These are phyloP conservation scores for Collariella sp. DNA, from an alignment of 495 filamentous ascomycete genomes.

Conservation along the genomic window DNA sequence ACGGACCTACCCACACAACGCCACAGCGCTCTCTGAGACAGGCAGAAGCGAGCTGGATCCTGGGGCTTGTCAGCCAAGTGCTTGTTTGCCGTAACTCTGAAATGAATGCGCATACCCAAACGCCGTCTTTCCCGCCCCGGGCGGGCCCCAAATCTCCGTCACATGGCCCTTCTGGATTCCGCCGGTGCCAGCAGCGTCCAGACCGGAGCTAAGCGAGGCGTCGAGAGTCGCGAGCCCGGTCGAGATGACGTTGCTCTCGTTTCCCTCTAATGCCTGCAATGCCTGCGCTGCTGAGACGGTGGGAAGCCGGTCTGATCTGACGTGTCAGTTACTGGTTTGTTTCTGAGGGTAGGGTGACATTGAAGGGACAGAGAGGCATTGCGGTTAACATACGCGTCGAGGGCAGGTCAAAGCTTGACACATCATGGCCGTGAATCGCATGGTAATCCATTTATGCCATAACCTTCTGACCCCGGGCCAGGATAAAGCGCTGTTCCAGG, in stretches of 20 bases:
- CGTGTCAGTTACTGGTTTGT: background rate
- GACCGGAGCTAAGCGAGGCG: conserved; percentile 18
- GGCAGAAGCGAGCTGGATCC: conserved; percentile 59
- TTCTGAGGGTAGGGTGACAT: background rate
- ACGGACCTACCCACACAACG: conserved; percentile 83
- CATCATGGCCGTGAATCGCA: conserved; percentile 38
- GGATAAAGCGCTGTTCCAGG: background rate
- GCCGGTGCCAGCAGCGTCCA: conserved; percentile 19
- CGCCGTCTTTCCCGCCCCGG: conserved; percentile 78
- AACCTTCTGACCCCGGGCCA: background rate
- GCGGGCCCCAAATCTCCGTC: conserved; percentile 84
- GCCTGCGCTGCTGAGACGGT: conserved; percentile 84
- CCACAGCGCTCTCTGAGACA: conserved; percentile 51
- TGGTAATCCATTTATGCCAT: conserved; percentile 33
- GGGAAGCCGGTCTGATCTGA: conserved; percentile 60
- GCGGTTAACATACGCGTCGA: conserved; percentile 11
- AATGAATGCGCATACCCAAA: conserved; percentile 50
- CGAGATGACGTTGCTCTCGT: conserved; percentile 44
- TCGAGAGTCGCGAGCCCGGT: conserved; percentile 63
- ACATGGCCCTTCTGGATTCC: conserved; percentile 70
- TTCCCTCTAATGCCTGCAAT: conserved; percentile 50
- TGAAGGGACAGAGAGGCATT: background rate
- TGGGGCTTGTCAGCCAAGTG: conserved; percentile 24
- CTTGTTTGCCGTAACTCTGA: background rate
- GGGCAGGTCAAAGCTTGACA: conserved; percentile 38